Conservation (phyloP, 2,329 filamentous ascomycete genomes). For the Claviceps maximensis region DNA sequence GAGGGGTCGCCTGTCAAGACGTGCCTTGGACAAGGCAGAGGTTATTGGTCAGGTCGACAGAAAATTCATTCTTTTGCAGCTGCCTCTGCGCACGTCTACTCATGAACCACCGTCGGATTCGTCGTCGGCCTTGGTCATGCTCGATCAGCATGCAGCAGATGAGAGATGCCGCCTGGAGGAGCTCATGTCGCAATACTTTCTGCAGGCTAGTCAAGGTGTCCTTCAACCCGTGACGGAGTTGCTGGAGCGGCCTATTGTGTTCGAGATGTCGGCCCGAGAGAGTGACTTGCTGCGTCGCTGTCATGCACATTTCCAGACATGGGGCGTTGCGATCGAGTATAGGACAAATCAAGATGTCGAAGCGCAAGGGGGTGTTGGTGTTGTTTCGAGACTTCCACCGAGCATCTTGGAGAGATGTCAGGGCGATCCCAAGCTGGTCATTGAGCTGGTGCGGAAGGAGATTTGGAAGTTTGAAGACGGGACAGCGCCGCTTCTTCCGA, state of each 20-base stretch:
- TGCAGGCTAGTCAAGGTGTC: not conserved
- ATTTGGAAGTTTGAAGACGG: slow-evolving; percentile 51
- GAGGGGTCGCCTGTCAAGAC: slow-evolving; percentile 44
- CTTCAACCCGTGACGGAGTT: slow-evolving; percentile 18
- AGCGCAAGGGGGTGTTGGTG: slow-evolving; percentile 19
- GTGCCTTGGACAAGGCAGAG: slow-evolving; percentile 42
- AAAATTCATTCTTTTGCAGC: slow-evolving; percentile 72
- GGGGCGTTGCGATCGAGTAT: slow-evolving; percentile 61
- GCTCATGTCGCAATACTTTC: slow-evolving; percentile 46
- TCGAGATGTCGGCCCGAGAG: slow-evolving; percentile 53
- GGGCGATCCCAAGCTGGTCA: slow-evolving; percentile 55
- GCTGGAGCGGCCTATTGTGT: slow-evolving; percentile 43
- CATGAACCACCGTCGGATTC: not conserved
- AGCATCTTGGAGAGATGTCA: slow-evolving; percentile 66
- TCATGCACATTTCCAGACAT: slow-evolving; percentile 46
- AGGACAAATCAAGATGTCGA: slow-evolving; percentile 3
- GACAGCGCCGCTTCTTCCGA: slow-evolving; percentile 7
- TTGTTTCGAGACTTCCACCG: slow-evolving; percentile 49
- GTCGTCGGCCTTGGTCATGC: slow-evolving; percentile 51
- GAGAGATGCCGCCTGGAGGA: slow-evolving; percentile 71
- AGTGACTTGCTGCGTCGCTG: slow-evolving; percentile 40
- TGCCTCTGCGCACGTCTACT: slow-evolving; percentile 21
- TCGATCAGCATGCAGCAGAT: slow-evolving; percentile 93
- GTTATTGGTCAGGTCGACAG: slow-evolving; percentile 74
- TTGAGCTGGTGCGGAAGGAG: slow-evolving; percentile 63